Conservation (phyloP, 75 land plant genomes). For the Pseudotsuga menziesii region DNA sequence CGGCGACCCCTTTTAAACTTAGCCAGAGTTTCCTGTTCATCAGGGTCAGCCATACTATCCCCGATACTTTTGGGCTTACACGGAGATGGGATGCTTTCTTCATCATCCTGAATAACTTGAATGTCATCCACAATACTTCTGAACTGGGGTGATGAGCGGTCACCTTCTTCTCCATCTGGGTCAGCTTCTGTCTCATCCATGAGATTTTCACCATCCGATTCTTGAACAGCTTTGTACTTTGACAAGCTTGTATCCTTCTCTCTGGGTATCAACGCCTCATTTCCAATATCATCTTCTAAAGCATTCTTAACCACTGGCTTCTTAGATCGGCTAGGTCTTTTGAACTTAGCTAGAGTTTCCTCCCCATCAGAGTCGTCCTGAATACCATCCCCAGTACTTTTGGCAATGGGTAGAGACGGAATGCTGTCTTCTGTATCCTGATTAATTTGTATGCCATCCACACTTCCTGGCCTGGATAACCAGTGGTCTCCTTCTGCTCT, state of each 20-base stretch:
- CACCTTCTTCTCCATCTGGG: conserved; percentile 1
- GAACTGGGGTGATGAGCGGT: background rate
- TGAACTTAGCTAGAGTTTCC: conserved; percentile 12
- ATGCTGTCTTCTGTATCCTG: background rate
- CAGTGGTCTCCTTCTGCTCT: background rate
- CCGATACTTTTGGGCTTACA: background rate
- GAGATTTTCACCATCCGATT: background rate
- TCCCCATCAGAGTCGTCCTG: conserved; percentile 9
- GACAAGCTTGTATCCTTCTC: background rate
- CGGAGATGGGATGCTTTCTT: background rate
- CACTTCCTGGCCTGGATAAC: background rate
- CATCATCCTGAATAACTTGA: background rate
- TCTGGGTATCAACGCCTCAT: background rate
- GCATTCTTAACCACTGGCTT: conserved; percentile 1
- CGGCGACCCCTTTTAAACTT: conserved; percentile 6
- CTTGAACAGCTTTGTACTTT: background rate
- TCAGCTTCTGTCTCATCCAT: conserved; percentile 1
- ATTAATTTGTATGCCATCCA: background rate
- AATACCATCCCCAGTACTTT: conserved; percentile 5
- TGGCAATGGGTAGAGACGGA: background rate
- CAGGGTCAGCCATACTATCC: conserved; percentile 10
- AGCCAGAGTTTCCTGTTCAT: conserved; percentile 6
- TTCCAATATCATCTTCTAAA: conserved; percentile 1
- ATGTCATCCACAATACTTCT: background rate
- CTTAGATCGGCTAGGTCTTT: background rate